Conservation (phyloP, 192 early-diverging fungal species). For the Glomus cerebriforme region DNA sequence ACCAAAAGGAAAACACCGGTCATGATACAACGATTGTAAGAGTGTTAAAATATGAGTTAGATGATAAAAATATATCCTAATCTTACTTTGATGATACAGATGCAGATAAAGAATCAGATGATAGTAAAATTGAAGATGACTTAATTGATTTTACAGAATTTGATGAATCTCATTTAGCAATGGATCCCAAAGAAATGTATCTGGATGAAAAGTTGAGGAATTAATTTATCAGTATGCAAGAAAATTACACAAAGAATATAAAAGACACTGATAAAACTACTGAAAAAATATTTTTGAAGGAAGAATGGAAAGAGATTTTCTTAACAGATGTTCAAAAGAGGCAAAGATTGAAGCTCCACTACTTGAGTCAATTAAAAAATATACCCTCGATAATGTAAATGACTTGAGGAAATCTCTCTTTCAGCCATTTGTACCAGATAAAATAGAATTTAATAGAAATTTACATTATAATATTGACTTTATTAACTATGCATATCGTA, state of each 20-base stretch:
- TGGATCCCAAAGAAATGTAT: slow-evolving; percentile 8
- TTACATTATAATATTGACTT: slow-evolving; percentile 10
- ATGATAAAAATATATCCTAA: no score
- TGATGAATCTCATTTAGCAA: slow-evolving; percentile 14
- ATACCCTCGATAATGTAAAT: not conserved
- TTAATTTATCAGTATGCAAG: slow-evolving; percentile 14
- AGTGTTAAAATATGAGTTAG: no score
- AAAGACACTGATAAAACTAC: not conserved
- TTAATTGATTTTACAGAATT: not conserved
- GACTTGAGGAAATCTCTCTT: not conserved
- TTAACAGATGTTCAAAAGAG: not conserved
- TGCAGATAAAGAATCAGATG: no score
- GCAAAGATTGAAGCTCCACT: not conserved
- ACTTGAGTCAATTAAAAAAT: slow-evolving; percentile 16
- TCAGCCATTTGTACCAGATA: slow-evolving; percentile 9
- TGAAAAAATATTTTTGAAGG: slow-evolving; percentile 3
- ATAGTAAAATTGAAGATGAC: no score
- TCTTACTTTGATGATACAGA: no score
- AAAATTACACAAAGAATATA: not conserved
- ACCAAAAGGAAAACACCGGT: no score
- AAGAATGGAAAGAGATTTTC: slow-evolving; percentile 27
- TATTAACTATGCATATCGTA: slow-evolving; percentile 24
- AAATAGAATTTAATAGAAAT: slow-evolving; percentile 5
- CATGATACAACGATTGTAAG: no score
- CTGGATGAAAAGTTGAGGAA: slow-evolving; percentile 9